Conservation (phyloP, 2,329 filamentous ascomycete species). For the Raffaelea albimanens region DNA sequence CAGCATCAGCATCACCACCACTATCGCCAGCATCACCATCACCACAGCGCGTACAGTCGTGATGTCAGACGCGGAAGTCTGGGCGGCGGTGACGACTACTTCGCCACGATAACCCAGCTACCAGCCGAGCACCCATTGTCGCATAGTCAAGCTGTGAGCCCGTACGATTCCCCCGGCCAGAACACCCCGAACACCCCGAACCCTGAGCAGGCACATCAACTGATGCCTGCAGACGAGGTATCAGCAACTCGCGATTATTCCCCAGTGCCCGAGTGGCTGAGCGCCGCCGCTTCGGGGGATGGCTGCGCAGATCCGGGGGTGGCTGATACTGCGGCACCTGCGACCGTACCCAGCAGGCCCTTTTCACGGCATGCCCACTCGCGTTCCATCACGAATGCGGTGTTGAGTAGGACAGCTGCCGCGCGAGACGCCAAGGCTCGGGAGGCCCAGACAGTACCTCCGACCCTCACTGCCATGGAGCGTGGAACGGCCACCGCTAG, state of each 20-base stretch:
- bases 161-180: conserved; percentile 35
- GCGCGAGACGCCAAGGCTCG: conserved; percentile 19
- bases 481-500: not conserved
- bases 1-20: conserved; percentile 25
- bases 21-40: conserved; percentile 28
- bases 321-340: conserved; percentile 6
- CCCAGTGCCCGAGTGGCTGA: conserved; percentile 11
- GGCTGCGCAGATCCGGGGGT: conserved; percentile 13
- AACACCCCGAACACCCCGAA: conserved; percentile 13
- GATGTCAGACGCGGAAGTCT: conserved; percentile 44
- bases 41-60: conserved; percentile 21
- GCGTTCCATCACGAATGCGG: conserved; percentile 34
- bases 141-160: conserved; percentile 64
- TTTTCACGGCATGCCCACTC: conserved; percentile 32
- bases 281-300: conserved; percentile 21
- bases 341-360: conserved; percentile 1
- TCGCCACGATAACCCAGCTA: conserved; percentile 32
- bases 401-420: conserved; percentile 30
- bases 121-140: conserved; percentile 62
- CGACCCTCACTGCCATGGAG: conserved; percentile 23
- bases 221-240: conserved; percentile 10
- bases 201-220: conserved; percentile 4
- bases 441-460: conserved; percentile 22
- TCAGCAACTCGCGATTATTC: too few relatives aligned
- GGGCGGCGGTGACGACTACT: conserved; percentile 45